Percentiles rank a stretch among this genome's conserved stretches.
phyloP scores from a whole-genome alignment of 2,329 filamentous ascomycete genomes.

The Fusarium devonianum region DNA sequence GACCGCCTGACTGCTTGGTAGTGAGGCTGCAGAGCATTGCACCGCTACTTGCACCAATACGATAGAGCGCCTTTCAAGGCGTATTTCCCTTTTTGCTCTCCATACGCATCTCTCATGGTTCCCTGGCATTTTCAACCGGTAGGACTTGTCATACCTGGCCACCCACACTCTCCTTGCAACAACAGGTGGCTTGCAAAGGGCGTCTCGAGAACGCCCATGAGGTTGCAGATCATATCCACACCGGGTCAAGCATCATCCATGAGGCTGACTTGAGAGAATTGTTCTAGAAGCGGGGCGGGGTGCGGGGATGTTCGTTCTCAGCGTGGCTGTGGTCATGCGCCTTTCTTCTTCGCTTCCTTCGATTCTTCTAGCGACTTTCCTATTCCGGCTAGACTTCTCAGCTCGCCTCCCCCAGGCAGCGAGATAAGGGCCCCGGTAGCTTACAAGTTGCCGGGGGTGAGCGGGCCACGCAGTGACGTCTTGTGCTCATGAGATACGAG shows the following conservation, averaged over 20 bases:
- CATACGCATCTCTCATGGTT: conserved; percentile 1
- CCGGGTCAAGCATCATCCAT: conserved; percentile 19
- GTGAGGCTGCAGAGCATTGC: conserved; percentile 21
- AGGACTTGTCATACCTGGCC: conserved; percentile 18
- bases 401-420: too few relatives aligned
- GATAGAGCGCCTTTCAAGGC: conserved; percentile 12
- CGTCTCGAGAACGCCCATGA: conserved; percentile 32
- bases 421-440: conserved; percentile 29
- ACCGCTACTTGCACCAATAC: conserved; percentile 12
- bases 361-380: conserved; percentile 36
- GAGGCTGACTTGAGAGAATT: conserved; percentile 44
- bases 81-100: conserved; percentile 4
- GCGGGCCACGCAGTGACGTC: conserved; percentile 30
- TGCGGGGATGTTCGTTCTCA: conserved; percentile 29
- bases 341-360: conserved; percentile 33
- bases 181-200: background rate
- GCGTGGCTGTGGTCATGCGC: conserved; percentile 29
- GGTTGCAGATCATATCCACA: conserved; percentile 29
- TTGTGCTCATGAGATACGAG: conserved; percentile 33
- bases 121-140: conserved; percentile 18
- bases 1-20: conserved; percentile 9
- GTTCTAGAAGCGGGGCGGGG: conserved; percentile 43
- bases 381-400: conserved; percentile 14
- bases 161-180: conserved; percentile 6
- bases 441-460: conserved; percentile 15